phyloP scores from a whole-genome alignment of 108 stramenopile genomes.

The Cylindrotheca fusiformis region DNA sequence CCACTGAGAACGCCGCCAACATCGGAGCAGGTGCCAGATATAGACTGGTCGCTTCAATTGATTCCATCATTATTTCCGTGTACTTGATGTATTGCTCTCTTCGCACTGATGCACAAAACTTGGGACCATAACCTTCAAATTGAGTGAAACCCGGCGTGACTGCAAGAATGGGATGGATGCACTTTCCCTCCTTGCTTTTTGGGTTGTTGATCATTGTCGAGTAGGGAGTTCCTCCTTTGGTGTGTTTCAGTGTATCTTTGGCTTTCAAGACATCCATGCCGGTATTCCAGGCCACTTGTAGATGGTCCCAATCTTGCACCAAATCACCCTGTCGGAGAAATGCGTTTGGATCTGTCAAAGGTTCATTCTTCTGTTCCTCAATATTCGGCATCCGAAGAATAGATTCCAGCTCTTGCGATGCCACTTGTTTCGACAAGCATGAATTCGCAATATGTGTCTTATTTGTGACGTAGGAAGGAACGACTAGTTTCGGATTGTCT shows the following conservation, averaged over 20 bases:
- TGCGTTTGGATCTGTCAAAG: constrained; percentile 35
- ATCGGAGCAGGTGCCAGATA: constrained; percentile 80
- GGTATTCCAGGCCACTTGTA: constrained; percentile 62
- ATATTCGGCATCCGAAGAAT: constrained; percentile 31
- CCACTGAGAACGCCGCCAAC: constrained; percentile 77
- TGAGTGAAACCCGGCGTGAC: constrained; percentile 43
- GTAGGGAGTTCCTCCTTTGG: constrained; percentile 45
- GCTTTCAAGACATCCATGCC: constrained; percentile 58
- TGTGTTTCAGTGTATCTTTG: constrained; percentile 64
- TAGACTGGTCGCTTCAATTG: constrained; percentile 61
- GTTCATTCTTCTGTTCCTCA: background rate
- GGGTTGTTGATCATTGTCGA: constrained; percentile 1
- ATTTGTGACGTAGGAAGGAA: constrained; percentile 42
- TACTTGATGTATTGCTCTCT: constrained; percentile 50
- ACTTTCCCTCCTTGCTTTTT: constrained; percentile 26
- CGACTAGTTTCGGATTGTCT: constrained; percentile 74
- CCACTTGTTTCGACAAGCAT: constrained; percentile 1
- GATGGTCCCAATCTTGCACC: constrained; percentile 69
- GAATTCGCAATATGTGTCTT: constrained; percentile 1
- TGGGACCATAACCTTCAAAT: constrained; percentile 9
- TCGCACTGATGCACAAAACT: constrained; percentile 25
- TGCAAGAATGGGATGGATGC: constrained; percentile 51
- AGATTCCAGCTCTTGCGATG: constrained; percentile 21
- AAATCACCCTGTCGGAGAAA: constrained; percentile 52
- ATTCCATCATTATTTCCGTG: constrained; percentile 76